A percentile compares a stretch with the other conserved stretches of the same genome.
These are phyloP conservation scores for Solanum chilense DNA, from an alignment of 257 asterid species.

Conservation along the genomic window DNA sequence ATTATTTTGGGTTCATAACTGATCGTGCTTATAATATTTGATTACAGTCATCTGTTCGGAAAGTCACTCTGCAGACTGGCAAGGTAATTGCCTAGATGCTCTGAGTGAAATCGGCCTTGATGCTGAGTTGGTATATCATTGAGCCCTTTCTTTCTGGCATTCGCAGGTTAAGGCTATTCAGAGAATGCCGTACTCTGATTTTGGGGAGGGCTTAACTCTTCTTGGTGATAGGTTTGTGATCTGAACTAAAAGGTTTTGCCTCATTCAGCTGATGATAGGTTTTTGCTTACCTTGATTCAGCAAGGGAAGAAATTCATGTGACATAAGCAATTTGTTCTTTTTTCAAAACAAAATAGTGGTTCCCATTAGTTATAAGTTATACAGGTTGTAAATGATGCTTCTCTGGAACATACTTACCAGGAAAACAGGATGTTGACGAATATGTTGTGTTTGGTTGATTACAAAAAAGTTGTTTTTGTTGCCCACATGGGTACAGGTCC, in stretches of 20 bases:
- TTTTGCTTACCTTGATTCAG: background rate
- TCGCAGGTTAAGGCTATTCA: conserved; percentile 60
- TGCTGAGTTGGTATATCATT: background rate
- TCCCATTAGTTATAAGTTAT: background rate
- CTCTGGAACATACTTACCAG: background rate
- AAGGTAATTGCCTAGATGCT: conserved; percentile 34
- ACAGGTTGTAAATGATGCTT: background rate
- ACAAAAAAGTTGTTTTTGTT: background rate
- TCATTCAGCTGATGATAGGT: background rate
- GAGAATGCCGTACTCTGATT: conserved; percentile 38
- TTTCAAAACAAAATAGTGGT: background rate
- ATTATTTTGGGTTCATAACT: conserved; percentile 3
- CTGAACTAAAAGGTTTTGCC: background rate
- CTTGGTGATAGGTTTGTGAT: conserved; percentile 61
- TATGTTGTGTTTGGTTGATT: background rate
- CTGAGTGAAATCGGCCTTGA: background rate
- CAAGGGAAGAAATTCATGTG: background rate
- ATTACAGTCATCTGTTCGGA: conserved; percentile 91
- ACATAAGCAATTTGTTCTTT: background rate
- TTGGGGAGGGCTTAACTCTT: conserved; percentile 98
- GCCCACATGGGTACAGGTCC: background rate
- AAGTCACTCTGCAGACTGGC: conserved; percentile 72
- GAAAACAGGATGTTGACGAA: background rate
- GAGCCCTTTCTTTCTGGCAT: background rate
- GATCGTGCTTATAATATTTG: conserved; percentile 4